phyloP scores from a whole-genome alignment of 352 stramenopile genomes.

The Pythium plurisporium region DNA sequence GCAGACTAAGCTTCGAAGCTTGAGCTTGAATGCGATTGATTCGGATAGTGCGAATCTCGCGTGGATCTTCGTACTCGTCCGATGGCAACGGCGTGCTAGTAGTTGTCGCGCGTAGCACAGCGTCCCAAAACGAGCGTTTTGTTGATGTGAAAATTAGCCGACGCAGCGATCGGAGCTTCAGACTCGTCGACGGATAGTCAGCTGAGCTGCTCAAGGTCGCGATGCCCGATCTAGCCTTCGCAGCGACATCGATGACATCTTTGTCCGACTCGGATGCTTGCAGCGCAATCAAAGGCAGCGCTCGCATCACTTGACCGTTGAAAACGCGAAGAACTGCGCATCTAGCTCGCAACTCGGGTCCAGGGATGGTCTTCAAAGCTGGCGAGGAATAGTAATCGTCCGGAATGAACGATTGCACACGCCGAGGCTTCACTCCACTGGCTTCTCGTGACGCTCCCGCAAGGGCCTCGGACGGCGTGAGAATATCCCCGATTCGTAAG shows the following conservation, averaged over 20 bases:
- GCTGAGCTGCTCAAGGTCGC: constrained; percentile 14
- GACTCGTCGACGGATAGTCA: constrained; percentile 69
- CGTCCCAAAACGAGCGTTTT: constrained; percentile 93
- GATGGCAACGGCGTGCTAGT: constrained; percentile 95
- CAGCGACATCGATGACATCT: constrained; percentile 52
- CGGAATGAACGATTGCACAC: constrained; percentile 33
- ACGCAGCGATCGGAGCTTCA: constrained; percentile 70
- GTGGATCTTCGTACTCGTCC: constrained; percentile 98
- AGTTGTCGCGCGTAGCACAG: constrained; percentile 92
- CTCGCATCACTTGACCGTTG: constrained; percentile 87
- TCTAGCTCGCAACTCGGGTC: constrained; percentile 81
- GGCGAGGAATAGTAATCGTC: constrained; percentile 75
- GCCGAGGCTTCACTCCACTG: background rate
- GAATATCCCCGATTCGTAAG: constrained; percentile 58
- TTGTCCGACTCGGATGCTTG: constrained; percentile 42
- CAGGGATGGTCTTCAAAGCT: constrained; percentile 51
- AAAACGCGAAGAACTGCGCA: constrained; percentile 90
- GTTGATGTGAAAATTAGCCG: constrained; percentile 87
- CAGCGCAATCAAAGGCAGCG: constrained; percentile 81
- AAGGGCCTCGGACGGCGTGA: constrained; percentile 28
- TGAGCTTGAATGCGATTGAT: constrained; percentile 97
- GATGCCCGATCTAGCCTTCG: background rate
- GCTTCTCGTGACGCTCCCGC: constrained; percentile 2
- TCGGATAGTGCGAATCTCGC: constrained; percentile 96
- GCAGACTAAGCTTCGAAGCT: constrained; percentile 79